Conservation (phyloP, 1,284 basidiomycete genomes). For the Ceratobasidium sp. region DNA sequence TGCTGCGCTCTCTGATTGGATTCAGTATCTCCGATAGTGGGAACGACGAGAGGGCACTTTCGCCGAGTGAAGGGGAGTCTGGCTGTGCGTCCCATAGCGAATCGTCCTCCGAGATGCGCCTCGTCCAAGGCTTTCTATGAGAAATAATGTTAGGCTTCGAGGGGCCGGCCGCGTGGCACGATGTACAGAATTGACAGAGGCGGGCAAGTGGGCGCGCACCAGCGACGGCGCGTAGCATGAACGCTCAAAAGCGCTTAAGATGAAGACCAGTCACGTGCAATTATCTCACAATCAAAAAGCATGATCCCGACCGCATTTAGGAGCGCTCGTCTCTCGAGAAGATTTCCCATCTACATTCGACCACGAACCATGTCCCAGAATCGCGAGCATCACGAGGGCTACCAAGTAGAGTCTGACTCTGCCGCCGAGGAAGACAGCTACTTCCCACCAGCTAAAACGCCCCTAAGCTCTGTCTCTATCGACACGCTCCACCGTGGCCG, state of each 20-base stretch:
- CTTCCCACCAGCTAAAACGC: background rate
- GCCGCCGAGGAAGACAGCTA: slow-evolving; percentile 19
- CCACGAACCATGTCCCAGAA: background rate
- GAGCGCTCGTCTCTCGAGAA: slow-evolving; percentile 13
- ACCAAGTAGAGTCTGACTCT: slow-evolving; percentile 25
- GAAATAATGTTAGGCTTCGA: background rate
- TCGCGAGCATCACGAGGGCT: background rate
- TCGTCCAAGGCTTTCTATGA: slow-evolving; percentile 19
- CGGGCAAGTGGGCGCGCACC: slow-evolving; percentile 25
- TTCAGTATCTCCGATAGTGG: slow-evolving; percentile 31
- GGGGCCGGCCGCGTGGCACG: slow-evolving; percentile 31
- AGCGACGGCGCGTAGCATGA: slow-evolving; percentile 29
- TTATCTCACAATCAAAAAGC: slow-evolving; percentile 9
- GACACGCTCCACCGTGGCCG: slow-evolving; percentile 21
- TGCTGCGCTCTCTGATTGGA: background rate
- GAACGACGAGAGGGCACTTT: slow-evolving; percentile 33
- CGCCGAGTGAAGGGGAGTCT: slow-evolving; percentile 16
- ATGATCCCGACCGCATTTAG: slow-evolving; percentile 31
- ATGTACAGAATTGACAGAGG: slow-evolving; percentile 36
- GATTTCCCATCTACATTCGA: background rate
- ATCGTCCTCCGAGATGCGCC: slow-evolving; percentile 21
- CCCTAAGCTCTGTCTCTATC: background rate
- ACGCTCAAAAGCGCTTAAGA: background rate
- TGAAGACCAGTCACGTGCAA: background rate
- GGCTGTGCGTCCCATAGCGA: slow-evolving; percentile 18